Percentiles rank a stretch among this genome's conserved stretches.
These are phyloP conservation scores for Acarospora socialis DNA, from an alignment of 2,329 filamentous ascomycete genomes.

Conservation along the genomic window DNA sequence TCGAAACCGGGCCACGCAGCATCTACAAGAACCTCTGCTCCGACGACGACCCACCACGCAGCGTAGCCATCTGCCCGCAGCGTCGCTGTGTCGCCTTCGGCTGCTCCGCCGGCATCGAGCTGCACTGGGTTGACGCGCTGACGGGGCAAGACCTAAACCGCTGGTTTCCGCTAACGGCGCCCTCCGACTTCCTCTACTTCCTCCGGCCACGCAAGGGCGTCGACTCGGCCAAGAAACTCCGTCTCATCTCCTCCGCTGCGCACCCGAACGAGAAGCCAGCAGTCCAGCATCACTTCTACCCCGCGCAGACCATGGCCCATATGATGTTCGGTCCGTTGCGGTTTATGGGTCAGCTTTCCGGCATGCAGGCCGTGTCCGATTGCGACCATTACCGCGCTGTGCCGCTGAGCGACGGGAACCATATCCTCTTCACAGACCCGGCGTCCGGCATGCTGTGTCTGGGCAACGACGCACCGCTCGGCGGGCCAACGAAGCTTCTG, in stretches of 20 bases:
- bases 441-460: slow-evolving; percentile 41
- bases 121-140: slow-evolving; percentile 43
- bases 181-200: slow-evolving; percentile 38
- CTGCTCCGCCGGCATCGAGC: slow-evolving; percentile 46
- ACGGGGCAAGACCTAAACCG: slow-evolving; percentile 26
- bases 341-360: neutral
- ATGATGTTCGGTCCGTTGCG: neutral
- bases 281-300: slow-evolving; percentile 17
- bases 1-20: slow-evolving; percentile 21
- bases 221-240: slow-evolving; percentile 42
- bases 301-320: slow-evolving; percentile 10
- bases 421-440: slow-evolving; percentile 52
- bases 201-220: slow-evolving; percentile 38
- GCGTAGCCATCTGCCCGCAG: slow-evolving; percentile 51
- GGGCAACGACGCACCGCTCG: slow-evolving; percentile 45
- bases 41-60: slow-evolving; percentile 48
- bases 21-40: slow-evolving; percentile 42
- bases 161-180: slow-evolving; percentile 28
- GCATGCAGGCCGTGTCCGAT: slow-evolving; percentile 12
- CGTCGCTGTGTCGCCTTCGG: slow-evolving; percentile 52
- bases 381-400: slow-evolving; percentile 50
- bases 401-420: slow-evolving; percentile 50
- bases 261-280: slow-evolving; percentile 19
- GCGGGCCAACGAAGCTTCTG: slow-evolving; percentile 42
- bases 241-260: slow-evolving; percentile 48